Evolutionary conservation across 164 flowering plant species (phyloP).

Genomic region (Tetrastigma voinierianum): DNA sequence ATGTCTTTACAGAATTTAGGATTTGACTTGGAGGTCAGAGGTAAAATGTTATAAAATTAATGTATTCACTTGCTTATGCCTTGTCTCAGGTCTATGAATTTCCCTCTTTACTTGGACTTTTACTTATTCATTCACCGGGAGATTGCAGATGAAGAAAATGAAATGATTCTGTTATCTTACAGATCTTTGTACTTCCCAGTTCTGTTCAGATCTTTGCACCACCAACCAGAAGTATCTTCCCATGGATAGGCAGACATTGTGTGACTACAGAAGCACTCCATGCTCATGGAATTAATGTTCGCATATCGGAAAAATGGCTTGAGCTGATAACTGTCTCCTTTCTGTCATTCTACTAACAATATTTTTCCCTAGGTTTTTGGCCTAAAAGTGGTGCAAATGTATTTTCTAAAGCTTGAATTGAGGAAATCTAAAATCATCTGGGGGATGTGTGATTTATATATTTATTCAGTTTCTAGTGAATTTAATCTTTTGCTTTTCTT

Average conservation of each 20-base stretch:
- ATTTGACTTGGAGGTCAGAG: conserved; percentile 60
- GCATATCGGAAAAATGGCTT: conserved; percentile 85
- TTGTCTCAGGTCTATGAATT: neutral
- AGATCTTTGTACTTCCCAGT: too few relatives aligned
- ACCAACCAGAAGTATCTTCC: too few relatives aligned
- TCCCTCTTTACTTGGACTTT: neutral
- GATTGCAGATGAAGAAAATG: conserved; percentile 83
- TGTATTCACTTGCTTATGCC: neutral
- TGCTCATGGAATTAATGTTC: conserved; percentile 97
- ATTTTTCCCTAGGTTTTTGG: neutral
- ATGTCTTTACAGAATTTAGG: conserved; percentile 87
- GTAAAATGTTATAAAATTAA: conserved; percentile 30
- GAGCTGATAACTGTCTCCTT: neutral
- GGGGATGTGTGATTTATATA: neutral
- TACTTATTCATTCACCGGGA: conserved; percentile 46
- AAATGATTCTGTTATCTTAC: conserved; percentile 66
- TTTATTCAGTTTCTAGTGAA: neutral
- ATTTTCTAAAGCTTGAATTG: neutral
- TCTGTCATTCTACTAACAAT: neutral
- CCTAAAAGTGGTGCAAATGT: neutral
- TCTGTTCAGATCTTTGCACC: too few relatives aligned
- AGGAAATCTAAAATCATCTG: neutral
- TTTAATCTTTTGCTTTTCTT: conserved; percentile 1
- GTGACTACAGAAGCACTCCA: conserved; percentile 99
- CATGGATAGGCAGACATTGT: conserved; percentile 43